Evolutionary conservation across 2,329 filamentous ascomycete species (phyloP).

Genomic region (Arthrobotrys megalospora): DNA sequence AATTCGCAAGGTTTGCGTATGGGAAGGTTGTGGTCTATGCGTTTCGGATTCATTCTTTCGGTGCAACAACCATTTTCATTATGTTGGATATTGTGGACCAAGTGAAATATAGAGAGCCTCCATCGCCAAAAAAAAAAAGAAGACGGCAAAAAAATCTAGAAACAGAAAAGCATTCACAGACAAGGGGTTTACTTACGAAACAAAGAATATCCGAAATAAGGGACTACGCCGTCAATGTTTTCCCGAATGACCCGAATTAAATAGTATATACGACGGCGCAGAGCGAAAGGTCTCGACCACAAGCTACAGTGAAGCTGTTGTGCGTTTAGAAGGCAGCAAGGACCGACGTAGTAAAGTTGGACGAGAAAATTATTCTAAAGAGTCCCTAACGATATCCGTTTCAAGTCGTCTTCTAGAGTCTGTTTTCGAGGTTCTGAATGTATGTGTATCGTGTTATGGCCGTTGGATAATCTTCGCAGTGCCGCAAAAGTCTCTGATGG

Average conservation of each 20-base stretch:
- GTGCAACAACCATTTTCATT: slow-evolving; percentile 24
- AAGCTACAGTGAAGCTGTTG: slow-evolving; percentile 19
- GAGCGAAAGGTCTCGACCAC: slow-evolving; percentile 11
- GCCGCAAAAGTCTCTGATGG: not conserved
- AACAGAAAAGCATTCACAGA: not conserved
- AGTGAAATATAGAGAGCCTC: not conserved
- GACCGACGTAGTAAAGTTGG: slow-evolving; percentile 28
- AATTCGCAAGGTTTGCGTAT: slow-evolving; percentile 16
- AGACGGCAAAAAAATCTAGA: not conserved
- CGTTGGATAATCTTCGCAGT: slow-evolving; percentile 28
- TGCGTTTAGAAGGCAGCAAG: slow-evolving; percentile 24
- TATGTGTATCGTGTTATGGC: slow-evolving; percentile 40
- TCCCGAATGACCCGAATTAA: not conserved
- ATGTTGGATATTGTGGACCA: slow-evolving; percentile 30
- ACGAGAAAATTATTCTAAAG: slow-evolving; percentile 32
- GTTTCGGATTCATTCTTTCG: slow-evolving; percentile 51
- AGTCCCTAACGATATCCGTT: slow-evolving; percentile 43
- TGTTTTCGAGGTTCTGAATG: slow-evolving; percentile 19
- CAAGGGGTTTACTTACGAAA: slow-evolving; percentile 50
- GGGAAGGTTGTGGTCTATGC: slow-evolving; percentile 36
- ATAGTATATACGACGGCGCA: slow-evolving; percentile 6
- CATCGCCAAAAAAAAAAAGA: not conserved
- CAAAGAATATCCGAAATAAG: slow-evolving; percentile 15
- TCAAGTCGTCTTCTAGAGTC: slow-evolving; percentile 23
- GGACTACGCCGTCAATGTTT: slow-evolving; percentile 11